Evolutionary conservation across 352 stramenopile genomes (phyloP).

Genomic region (Phytopythium ostracodes): DNA sequence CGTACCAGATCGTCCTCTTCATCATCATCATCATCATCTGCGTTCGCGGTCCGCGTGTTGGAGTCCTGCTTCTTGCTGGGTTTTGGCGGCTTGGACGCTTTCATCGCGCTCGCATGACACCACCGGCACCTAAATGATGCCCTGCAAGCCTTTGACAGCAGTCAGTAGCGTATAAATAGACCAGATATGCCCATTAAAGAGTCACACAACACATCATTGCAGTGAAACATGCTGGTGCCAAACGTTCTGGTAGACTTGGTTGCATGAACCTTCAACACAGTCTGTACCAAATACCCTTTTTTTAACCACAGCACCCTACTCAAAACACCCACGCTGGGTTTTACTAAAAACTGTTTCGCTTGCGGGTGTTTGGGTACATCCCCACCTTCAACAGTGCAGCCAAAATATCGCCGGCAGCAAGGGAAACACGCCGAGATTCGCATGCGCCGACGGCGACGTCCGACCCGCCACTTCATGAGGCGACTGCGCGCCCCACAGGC

Average conservation of each 20-base stretch:
- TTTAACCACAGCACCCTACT: too few species aligned
- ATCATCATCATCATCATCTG: neutral
- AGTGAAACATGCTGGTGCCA: too few species aligned
- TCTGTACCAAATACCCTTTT: too few species aligned
- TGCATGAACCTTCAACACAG: too few species aligned
- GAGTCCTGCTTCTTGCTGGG: neutral
- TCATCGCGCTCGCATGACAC: neutral
- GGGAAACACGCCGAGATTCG: neutral
- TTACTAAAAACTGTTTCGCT: neutral
- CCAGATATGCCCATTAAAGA: too few species aligned
- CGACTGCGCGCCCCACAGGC: neutral
- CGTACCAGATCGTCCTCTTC: slow-evolving; percentile 7
- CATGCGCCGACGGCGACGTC: neutral
- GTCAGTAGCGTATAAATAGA: too few species aligned
- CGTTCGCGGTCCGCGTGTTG: neutral
- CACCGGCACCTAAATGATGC: neutral
- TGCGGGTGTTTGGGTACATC: neutral
- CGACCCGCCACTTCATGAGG: neutral
- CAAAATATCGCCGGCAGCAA: neutral
- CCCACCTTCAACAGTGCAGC: neutral
- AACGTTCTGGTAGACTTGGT: too few species aligned
- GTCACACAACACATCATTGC: too few species aligned
- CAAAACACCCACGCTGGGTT: neutral
- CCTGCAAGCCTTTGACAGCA: too few species aligned
- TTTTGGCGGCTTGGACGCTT: neutral